A percentile compares a stretch with the other conserved stretches of the same genome.
These are phyloP conservation scores for Lagerstroemia speciosa DNA, from an alignment of 345 rosid genomes.

Conservation along the genomic window DNA sequence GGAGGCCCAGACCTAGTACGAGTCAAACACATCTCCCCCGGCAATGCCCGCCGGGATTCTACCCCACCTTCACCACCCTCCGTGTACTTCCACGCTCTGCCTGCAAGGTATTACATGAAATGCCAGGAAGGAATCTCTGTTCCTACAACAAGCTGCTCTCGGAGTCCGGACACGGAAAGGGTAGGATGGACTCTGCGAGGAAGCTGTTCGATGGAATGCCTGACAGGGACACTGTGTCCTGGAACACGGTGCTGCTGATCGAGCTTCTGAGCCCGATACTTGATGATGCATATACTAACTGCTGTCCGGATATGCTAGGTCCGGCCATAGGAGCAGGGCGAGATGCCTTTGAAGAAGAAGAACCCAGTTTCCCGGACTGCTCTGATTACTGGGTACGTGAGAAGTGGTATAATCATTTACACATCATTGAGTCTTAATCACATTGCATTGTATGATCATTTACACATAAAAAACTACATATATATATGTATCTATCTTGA, in stretches of 20 bases:
- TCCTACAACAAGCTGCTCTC: conserved; percentile 64
- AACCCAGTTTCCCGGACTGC: conserved; percentile 68
- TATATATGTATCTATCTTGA: no score
- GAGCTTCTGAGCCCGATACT: conserved; percentile 47
- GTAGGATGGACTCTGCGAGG: conserved; percentile 49
- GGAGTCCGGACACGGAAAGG: conserved; percentile 63
- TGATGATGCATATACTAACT: conserved; percentile 61
- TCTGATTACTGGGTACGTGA: conserved; percentile 65
- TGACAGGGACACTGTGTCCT: conserved; percentile 55
- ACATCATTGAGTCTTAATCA: no score
- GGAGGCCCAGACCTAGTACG: no score
- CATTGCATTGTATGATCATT: no score
- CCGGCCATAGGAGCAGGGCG: conserved; percentile 58
- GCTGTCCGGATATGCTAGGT: conserved; percentile 58
- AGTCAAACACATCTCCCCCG: no score
- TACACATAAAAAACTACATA: no score
- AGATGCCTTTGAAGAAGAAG: conserved; percentile 62
- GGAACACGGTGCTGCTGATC: conserved; percentile 68
- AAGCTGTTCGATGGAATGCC: conserved; percentile 66
- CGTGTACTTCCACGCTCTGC: conserved; percentile 33
- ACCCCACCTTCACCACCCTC: no score
- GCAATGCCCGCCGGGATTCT: no score
- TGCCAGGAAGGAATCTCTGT: conserved; percentile 49
- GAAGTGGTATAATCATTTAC: no score
- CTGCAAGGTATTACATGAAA: conserved; percentile 56